These are phyloP conservation scores for Cladobotryum mycophilum DNA, from an alignment of 2,329 filamentous ascomycete species.

Conservation along the genomic window DNA sequence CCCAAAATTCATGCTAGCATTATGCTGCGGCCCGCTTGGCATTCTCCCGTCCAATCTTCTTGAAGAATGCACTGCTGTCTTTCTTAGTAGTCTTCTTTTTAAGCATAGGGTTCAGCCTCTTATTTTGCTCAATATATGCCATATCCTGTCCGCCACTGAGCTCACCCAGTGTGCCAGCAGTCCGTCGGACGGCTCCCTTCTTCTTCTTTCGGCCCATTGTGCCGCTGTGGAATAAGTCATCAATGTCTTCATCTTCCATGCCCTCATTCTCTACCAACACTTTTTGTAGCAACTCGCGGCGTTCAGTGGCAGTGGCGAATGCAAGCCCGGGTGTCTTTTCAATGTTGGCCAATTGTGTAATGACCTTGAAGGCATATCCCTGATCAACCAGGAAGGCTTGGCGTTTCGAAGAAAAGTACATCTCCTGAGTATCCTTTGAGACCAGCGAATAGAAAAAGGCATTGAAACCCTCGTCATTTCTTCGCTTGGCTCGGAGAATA, in stretches of 20 bases:
- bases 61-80: slow-evolving; percentile 36
- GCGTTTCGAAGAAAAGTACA: slow-evolving; percentile 94
- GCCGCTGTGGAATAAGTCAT: slow-evolving; percentile 36
- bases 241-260: slow-evolving; percentile 63
- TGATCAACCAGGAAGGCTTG: slow-evolving; percentile 97
- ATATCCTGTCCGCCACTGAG: slow-evolving; percentile 90
- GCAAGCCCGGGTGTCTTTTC: slow-evolving; percentile 75
- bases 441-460: slow-evolving; percentile 98
- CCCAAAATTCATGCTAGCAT: slow-evolving; percentile 1
- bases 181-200: slow-evolving; percentile 63
- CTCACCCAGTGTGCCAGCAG: slow-evolving; percentile 77
- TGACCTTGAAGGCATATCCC: slow-evolving; percentile 98
- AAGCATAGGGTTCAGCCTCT: slow-evolving; percentile 51
- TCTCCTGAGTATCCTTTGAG: slow-evolving; percentile 94
- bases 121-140: slow-evolving; percentile 88
- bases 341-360: slow-evolving; percentile 89
- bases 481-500: slow-evolving; percentile 87
- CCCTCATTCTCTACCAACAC: slow-evolving; percentile 84
- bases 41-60: slow-evolving; percentile 38
- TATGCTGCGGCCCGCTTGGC: slow-evolving; percentile 24
- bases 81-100: slow-evolving; percentile 34
- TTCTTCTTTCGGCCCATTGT: slow-evolving; percentile 41
- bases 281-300: slow-evolving; percentile 79
- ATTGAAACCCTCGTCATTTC: slow-evolving; percentile 98
- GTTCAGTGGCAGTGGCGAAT: slow-evolving; percentile 72